Base-by-base conservation (phyloP, 305 asterid species). In the Solanum hybrid region DNA sequence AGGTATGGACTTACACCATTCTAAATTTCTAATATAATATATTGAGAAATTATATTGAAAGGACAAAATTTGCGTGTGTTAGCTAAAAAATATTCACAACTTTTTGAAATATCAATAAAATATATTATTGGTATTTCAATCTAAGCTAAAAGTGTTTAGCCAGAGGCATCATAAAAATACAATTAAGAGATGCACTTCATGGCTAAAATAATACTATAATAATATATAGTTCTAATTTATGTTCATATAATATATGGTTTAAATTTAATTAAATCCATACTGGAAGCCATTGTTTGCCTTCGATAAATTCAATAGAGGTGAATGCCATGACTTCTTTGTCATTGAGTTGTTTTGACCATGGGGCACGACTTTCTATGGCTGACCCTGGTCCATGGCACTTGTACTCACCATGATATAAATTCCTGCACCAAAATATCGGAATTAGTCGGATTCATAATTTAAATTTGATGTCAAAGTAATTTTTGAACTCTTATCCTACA, bases 351-450 rank as follows among this genome's bases (percentile, higher is more conserved):
- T 94, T 97, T 11, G 98, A 92, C 98, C 98, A 97, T 33, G 91
- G 87, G 11, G 95, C 96, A 2, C 99, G 94, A 20, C 91, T 92
- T 33, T 88, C 57, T 14, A 93, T 86, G 71, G 75, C 88, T 2
- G 98, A 91, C 11, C 99, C 99, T 4, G 99, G 99, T 22, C 99
- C 99, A 7, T 92, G 95, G 22, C 98, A 94, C 51, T 91, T 93
- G 74, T 95, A 94, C 90, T 97, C 98, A 4, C 95, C 98, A 10
- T 95, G 96, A 92, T 95, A 93, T 29, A 95, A 73, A 46, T 94
- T 93, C 69, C 99, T 96, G 94, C 88, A 82, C 64, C 92, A 80
- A 76, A 36, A 57, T 11, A 31, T 51, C 24, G 1, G 0, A 84
- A 20, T 11, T 11, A 11, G 42, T 31, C 8, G 22, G 8, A 33